Conservation (phyloP, 305 asterid species). For the Solanum hybrid region DNA sequence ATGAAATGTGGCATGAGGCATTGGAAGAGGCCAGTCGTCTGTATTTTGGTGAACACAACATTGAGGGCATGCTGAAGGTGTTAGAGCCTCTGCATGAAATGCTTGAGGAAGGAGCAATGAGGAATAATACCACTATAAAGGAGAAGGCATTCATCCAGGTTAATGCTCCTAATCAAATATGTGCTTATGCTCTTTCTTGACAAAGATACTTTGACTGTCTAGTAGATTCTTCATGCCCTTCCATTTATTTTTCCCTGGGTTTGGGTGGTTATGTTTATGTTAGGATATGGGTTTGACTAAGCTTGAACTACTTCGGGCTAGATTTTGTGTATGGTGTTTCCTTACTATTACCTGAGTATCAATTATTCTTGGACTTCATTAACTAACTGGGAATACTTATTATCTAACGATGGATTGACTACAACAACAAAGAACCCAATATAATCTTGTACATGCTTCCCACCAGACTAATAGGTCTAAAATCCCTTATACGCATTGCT, state of each 20-base stretch:
- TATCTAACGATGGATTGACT: not conserved
- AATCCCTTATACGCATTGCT: not conserved
- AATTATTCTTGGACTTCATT: not conserved
- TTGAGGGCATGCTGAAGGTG: slow-evolving; percentile 93
- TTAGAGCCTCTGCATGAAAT: slow-evolving; percentile 90
- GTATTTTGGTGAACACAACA: slow-evolving; percentile 96
- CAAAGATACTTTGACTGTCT: not conserved
- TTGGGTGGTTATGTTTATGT: not conserved
- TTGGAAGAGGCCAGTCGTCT: slow-evolving; percentile 98
- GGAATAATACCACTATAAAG: slow-evolving; percentile 74
- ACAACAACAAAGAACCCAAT: not conserved
- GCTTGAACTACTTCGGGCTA: not conserved
- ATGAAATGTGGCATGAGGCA: slow-evolving; percentile 99
- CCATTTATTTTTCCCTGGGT: not conserved
- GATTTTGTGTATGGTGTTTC: not conserved
- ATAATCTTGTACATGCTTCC: not conserved
- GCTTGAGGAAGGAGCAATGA: slow-evolving; percentile 93
- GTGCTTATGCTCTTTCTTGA: not conserved
- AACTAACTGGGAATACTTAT: not conserved
- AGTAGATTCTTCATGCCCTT: not conserved
- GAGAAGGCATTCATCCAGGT: slow-evolving; percentile 98
- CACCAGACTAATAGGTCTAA: not conserved
- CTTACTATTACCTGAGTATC: not conserved
- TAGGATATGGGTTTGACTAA: not conserved
- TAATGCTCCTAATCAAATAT: slow-evolving; percentile 1